These are phyloP conservation scores for Hypoxylon sp. DNA, from an alignment of 2,329 filamentous ascomycete genomes.

Conservation along the genomic window DNA sequence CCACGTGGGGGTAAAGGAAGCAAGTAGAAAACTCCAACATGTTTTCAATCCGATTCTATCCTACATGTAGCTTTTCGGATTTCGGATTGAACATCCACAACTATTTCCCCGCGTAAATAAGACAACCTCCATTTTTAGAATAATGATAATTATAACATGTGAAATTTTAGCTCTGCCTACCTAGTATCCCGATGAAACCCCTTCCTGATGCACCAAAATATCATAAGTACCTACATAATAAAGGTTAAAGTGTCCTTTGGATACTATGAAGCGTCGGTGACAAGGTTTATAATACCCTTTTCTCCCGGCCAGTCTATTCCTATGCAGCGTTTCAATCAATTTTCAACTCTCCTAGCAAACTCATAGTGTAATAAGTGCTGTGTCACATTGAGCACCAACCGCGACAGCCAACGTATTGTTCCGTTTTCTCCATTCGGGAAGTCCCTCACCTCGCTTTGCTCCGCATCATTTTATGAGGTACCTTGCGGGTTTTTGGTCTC, in stretches of 20 bases:
- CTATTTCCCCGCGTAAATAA: conserved; percentile 29
- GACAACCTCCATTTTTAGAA: conserved; percentile 42
- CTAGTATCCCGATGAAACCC: background rate
- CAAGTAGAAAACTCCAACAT: conserved; percentile 6
- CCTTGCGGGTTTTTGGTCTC: conserved; percentile 10
- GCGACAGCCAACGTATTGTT: conserved; percentile 24
- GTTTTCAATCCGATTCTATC: conserved; percentile 11
- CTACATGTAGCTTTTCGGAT: conserved; percentile 6
- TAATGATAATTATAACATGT: conserved; percentile 19
- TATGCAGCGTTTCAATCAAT: conserved; percentile 15
- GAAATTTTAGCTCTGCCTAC: conserved; percentile 1
- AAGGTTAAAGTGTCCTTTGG: background rate
- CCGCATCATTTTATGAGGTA: conserved; percentile 23
- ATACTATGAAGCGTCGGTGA: conserved; percentile 1
- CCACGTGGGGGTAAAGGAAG: conserved; percentile 29
- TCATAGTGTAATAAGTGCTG: conserved; percentile 7
- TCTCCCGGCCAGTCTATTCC: conserved; percentile 27
- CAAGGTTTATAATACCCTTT: conserved; percentile 26
- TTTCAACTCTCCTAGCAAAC: conserved; percentile 10
- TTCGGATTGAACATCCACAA: conserved; percentile 12
- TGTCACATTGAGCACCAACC: conserved; percentile 35
- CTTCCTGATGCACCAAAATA: background rate
- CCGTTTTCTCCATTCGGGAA: conserved; percentile 41
- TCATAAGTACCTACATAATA: background rate
- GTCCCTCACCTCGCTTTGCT: conserved; percentile 21